A percentile compares a stretch with the other conserved stretches of the same genome.
Conservation (phyloP, 345 rosid species). For the Geranium rotundifolium region DNA sequence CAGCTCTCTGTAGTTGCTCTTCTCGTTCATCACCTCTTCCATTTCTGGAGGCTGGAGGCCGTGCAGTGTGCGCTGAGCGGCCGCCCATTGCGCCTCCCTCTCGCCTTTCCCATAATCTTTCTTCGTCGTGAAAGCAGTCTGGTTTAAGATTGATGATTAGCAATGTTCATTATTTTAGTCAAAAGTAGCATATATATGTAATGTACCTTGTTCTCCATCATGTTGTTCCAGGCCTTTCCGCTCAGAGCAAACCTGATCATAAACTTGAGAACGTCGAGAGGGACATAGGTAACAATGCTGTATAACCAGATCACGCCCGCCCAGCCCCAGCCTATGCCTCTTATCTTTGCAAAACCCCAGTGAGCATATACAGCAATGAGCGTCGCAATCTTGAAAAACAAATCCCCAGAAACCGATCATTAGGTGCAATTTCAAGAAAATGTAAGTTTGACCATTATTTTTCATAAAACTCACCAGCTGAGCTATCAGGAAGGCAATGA, state of each 20-base stretch:
- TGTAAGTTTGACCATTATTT: background rate
- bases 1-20: no score
- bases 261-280: slow-evolving; percentile 72
- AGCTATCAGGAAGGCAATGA: slow-evolving; percentile 52
- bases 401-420: background rate
- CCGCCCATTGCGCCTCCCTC: no score
- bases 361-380: slow-evolving; percentile 67
- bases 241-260: slow-evolving; percentile 51
- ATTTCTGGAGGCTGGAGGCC: no score
- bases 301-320: slow-evolving; percentile 87
- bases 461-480: slow-evolving; percentile 47
- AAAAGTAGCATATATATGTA: no score
- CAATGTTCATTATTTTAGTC: no score
- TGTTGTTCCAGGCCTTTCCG: slow-evolving; percentile 77
- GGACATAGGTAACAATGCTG: slow-evolving; percentile 63
- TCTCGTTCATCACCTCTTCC: no score
- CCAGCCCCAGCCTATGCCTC: slow-evolving; percentile 92
- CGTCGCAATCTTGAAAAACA: slow-evolving; percentile 49
- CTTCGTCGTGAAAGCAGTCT: no score
- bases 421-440: background rate
- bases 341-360: slow-evolving; percentile 56
- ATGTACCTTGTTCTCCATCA: slow-evolving; percentile 65
- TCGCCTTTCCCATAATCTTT: no score
- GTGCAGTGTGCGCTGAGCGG: no score
- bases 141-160: no score